Evolutionary conservation across 768 basidiomycete species (phyloP).

Genomic region (Ramaria rubella): DNA sequence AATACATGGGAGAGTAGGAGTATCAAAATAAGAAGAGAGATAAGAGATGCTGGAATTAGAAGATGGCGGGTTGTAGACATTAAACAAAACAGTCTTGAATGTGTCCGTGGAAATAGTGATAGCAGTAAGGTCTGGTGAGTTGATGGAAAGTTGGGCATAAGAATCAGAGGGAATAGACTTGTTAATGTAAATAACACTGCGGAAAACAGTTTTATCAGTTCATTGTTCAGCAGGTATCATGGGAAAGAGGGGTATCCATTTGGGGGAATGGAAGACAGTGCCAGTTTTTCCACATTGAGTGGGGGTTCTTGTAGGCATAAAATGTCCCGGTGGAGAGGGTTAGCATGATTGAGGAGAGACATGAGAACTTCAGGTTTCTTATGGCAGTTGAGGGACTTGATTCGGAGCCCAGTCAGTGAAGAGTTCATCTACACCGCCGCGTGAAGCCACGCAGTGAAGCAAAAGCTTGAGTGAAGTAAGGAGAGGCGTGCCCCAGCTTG

Average conservation of each 20-base stretch:
- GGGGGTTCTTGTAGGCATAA: background rate
- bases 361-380: background rate
- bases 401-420: background rate
- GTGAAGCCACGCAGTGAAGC: background rate
- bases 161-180: background rate
- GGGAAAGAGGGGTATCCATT: background rate
- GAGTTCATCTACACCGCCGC: background rate
- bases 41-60: background rate
- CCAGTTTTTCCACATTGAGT: background rate
- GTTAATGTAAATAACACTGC: background rate
- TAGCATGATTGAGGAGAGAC: background rate
- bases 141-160: too few relatives aligned
- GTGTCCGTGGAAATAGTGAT: background rate
- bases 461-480: background rate
- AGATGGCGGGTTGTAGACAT: background rate
- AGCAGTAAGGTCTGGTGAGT: background rate
- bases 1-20: conserved; percentile 16
- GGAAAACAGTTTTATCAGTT: background rate
- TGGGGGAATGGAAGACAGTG: background rate
- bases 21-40: background rate
- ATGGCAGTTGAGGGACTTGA: too few relatives aligned
- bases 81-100: too few relatives aligned
- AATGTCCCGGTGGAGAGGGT: background rate
- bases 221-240: too few relatives aligned
- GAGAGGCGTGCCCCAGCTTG: background rate